phyloP scores from a whole-genome alignment of 345 rosid species.

The Syzygium aqueum region DNA sequence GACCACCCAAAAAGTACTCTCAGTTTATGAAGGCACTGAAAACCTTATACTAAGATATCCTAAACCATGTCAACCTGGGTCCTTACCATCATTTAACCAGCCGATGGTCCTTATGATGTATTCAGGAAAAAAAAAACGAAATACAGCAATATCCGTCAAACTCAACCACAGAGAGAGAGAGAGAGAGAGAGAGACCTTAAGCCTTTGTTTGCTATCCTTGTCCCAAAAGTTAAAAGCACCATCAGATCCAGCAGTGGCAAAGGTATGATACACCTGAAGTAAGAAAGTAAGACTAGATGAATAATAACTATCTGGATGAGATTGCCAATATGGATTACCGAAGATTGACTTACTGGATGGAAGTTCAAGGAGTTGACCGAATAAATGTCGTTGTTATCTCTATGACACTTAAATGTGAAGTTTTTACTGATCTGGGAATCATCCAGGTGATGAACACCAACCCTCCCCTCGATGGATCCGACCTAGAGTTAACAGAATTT shows the following conservation, averaged over 20 bases:
- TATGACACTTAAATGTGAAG: constrained; percentile 97
- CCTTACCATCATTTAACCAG: not conserved
- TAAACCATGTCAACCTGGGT: not conserved
- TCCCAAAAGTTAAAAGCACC: constrained; percentile 99
- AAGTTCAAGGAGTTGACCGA: constrained; percentile 92
- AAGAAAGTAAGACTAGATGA: not conserved
- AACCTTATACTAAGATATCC: not conserved
- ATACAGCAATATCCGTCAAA: not conserved
- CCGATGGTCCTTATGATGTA: not conserved
- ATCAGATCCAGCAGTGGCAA: constrained; percentile 99
- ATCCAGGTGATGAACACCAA: constrained; percentile 96
- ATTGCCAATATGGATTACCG: not conserved
- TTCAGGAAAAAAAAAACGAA: not conserved
- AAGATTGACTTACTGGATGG: constrained; percentile 65
- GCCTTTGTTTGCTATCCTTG: constrained; percentile 97
- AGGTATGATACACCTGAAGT: constrained; percentile 78
- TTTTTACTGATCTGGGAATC: constrained; percentile 68
- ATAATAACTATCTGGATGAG: not conserved
- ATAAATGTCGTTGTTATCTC: constrained; percentile 77
- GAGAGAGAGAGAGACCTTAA: constrained; percentile 47
- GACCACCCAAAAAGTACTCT: not conserved
- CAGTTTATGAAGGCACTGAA: not conserved
- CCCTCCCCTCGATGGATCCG: constrained; percentile 97
- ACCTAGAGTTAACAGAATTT: constrained; percentile 29
- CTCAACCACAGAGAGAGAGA: not conserved